Conservation (phyloP, 2,329 filamentous ascomycete genomes). For the Periglandula ipomoeae region DNA sequence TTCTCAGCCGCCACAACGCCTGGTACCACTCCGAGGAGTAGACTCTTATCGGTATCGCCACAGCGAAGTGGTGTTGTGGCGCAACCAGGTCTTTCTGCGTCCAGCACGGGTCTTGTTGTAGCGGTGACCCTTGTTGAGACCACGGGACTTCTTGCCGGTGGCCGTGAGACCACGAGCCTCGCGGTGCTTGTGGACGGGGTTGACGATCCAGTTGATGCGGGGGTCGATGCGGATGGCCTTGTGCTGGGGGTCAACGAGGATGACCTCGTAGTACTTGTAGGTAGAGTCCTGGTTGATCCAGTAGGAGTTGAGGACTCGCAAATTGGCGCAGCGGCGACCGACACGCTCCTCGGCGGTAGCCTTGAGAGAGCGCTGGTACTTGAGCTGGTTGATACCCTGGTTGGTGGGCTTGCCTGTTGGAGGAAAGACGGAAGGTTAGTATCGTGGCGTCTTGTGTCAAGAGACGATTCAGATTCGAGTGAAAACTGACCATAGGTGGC, state of each 20-base stretch:
- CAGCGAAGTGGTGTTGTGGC: slow-evolving; percentile 97
- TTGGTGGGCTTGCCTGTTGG: slow-evolving; percentile 95
- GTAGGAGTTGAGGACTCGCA: slow-evolving; percentile 99
- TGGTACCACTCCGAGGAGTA: slow-evolving; percentile 7
- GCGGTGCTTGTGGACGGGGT: slow-evolving; percentile 99
- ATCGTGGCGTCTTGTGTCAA: neutral
- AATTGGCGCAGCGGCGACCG: slow-evolving; percentile 95
- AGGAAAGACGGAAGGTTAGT: neutral
- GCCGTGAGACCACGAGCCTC: slow-evolving; percentile 94
- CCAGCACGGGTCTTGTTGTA: slow-evolving; percentile 98
- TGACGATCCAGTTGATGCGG: slow-evolving; percentile 99
- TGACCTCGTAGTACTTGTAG: slow-evolving; percentile 99
- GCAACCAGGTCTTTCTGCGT: slow-evolving; percentile 99
- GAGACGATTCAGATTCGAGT: too few relatives aligned
- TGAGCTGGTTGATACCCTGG: slow-evolving; percentile 99
- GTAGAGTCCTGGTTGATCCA: slow-evolving; percentile 99
- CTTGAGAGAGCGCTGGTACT: slow-evolving; percentile 99
- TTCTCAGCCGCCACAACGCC: neutral
- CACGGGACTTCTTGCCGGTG: slow-evolving; percentile 98
- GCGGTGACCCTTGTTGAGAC: slow-evolving; percentile 97
- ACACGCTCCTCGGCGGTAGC: slow-evolving; percentile 99
- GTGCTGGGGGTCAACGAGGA: slow-evolving; percentile 99
- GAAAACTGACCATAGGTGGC: slow-evolving; percentile 97
- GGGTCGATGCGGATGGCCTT: slow-evolving; percentile 99
- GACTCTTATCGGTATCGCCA: slow-evolving; percentile 84